These are phyloP conservation scores for Calonectria hawksworthii DNA, from an alignment of 2,329 filamentous ascomycete genomes.

Conservation along the genomic window DNA sequence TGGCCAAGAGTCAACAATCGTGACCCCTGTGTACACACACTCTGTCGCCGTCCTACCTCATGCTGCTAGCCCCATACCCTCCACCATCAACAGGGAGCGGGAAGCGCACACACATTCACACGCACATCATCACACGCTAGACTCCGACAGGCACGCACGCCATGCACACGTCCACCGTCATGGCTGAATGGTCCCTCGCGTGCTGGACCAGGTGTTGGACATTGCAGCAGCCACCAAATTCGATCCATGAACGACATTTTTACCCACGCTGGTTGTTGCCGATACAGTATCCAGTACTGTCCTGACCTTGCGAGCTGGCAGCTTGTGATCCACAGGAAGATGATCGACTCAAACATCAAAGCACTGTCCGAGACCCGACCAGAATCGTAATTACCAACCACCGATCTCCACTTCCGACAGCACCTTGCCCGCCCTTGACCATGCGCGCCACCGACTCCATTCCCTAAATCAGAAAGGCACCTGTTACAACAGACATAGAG, in stretches of 20 bases:
- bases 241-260: constrained; percentile 2
- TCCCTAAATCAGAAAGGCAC: constrained; percentile 1
- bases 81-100: constrained; percentile 45
- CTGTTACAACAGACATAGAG: neutral
- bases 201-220: constrained; percentile 11
- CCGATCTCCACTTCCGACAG: constrained; percentile 11
- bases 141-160: constrained; percentile 13
- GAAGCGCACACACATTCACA: constrained; percentile 43
- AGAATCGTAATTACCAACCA: constrained; percentile 1
- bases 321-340: constrained; percentile 12
- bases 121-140: constrained; percentile 23
- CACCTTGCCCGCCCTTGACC: constrained; percentile 3
- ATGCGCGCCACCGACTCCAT: constrained; percentile 10
- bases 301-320: neutral
- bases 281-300: neutral
- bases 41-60: neutral
- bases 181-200: constrained; percentile 13
- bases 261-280: neutral
- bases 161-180: constrained; percentile 26
- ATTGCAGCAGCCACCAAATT: constrained; percentile 16
- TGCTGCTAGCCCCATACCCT: constrained; percentile 16
- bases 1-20: constrained; percentile 4
- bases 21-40: neutral
- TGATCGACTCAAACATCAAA: constrained; percentile 20
- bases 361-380: constrained; percentile 14